These are phyloP conservation scores for Globisporangium cylindrosporum DNA, from an alignment of 352 stramenopile species.

Conservation along the genomic window DNA sequence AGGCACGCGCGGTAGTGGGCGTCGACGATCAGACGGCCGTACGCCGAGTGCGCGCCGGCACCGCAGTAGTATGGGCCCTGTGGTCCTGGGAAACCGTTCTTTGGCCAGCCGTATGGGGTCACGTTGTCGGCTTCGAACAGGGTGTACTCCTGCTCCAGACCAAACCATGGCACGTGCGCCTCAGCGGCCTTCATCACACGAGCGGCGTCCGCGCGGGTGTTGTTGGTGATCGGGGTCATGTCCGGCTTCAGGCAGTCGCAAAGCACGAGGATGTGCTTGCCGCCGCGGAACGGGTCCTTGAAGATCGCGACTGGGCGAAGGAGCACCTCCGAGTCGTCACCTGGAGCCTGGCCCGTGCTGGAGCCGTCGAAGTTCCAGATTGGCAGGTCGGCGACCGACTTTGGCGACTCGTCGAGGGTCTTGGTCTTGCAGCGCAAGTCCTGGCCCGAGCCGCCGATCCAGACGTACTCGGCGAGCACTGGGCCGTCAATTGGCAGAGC, in stretches of 20 bases:
- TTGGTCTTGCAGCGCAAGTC: slow-evolving; percentile 94
- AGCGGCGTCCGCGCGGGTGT: slow-evolving; percentile 81
- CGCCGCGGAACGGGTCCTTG: slow-evolving; percentile 94
- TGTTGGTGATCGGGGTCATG: slow-evolving; percentile 90
- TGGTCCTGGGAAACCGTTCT: slow-evolving; percentile 84
- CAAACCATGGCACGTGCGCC: slow-evolving; percentile 89
- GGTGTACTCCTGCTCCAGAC: slow-evolving; percentile 98
- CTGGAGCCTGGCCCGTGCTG: slow-evolving; percentile 95
- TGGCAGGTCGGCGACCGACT: slow-evolving; percentile 80
- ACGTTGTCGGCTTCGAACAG: slow-evolving; percentile 88
- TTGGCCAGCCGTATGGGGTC: slow-evolving; percentile 91
- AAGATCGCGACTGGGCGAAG: slow-evolving; percentile 92
- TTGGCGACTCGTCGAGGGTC: slow-evolving; percentile 77
- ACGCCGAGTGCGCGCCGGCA: slow-evolving; percentile 94
- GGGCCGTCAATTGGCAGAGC: slow-evolving; percentile 43
- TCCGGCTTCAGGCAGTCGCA: slow-evolving; percentile 97
- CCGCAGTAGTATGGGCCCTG: slow-evolving; percentile 94
- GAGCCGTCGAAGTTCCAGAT: slow-evolving; percentile 98
- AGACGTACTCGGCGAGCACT: slow-evolving; percentile 93
- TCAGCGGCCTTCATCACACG: slow-evolving; percentile 70
- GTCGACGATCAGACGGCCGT: slow-evolving; percentile 94
- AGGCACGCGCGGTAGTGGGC: slow-evolving; percentile 94
- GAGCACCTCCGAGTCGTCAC: slow-evolving; percentile 96
- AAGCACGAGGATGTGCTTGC: slow-evolving; percentile 96
- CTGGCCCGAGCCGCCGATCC: slow-evolving; percentile 92